A percentile compares a stretch with the other conserved stretches of the same genome.
Conservation (phyloP, 2,329 filamentous ascomycete species). For the Ceratocystis destructans region DNA sequence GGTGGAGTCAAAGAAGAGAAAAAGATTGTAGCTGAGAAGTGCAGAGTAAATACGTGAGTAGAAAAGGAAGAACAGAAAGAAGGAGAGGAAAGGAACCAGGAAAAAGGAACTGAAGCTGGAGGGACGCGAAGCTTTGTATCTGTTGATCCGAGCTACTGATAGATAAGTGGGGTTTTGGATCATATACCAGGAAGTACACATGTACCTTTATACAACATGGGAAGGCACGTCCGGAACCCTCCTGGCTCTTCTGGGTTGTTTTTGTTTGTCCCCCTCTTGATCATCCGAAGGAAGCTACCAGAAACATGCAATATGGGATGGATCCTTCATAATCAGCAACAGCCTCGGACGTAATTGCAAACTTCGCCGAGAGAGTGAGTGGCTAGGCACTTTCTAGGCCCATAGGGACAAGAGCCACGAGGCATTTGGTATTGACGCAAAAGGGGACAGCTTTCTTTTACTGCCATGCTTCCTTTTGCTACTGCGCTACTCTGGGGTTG, state of each 20-base stretch:
- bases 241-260: background rate
- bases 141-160: constrained; percentile 9
- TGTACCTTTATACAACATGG: background rate
- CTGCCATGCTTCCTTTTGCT: background rate
- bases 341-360: background rate
- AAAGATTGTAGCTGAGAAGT: background rate
- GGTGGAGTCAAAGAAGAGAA: background rate
- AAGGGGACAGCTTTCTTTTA: background rate
- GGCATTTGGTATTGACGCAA: background rate
- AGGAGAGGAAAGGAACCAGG: constrained; percentile 4
- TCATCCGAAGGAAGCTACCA: background rate
- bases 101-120: background rate
- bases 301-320: background rate
- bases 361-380: background rate
- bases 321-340: background rate
- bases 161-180: constrained; percentile 3
- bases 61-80: background rate
- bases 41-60: background rate
- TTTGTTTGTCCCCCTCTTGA: background rate
- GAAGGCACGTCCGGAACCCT: background rate
- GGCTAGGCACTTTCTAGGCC: background rate
- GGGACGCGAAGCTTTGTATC: constrained; percentile 2
- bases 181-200: background rate
- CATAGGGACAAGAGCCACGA: background rate
- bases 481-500: background rate